These are phyloP conservation scores for Elsinoe batatas DNA, from an alignment of 2,329 filamentous ascomycete species.

Conservation along the genomic window DNA sequence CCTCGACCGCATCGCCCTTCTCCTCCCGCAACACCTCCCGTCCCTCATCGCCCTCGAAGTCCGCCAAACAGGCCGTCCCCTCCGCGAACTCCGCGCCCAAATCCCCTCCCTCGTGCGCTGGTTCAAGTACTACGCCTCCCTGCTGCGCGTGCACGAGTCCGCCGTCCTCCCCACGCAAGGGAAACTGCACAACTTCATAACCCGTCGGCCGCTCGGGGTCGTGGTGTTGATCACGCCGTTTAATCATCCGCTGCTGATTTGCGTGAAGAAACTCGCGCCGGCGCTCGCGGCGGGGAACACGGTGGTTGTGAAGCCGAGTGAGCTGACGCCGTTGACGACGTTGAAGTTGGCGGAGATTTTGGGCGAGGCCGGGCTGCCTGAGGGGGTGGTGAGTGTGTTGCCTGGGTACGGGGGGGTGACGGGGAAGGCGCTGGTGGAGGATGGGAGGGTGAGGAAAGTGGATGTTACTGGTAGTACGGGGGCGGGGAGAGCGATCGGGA, in stretches of 20 bases:
- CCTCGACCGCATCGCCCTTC: conserved; percentile 48
- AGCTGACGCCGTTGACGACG: conserved; percentile 30
- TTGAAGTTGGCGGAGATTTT: conserved; percentile 29
- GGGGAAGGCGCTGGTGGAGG: neutral
- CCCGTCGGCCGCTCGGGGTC: conserved; percentile 23
- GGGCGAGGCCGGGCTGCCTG: conserved; percentile 29
- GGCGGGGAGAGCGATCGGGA: conserved; percentile 28
- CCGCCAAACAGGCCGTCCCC: conserved; percentile 55
- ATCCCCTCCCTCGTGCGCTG: conserved; percentile 56
- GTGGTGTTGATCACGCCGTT: conserved; percentile 32
- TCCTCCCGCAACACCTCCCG: conserved; percentile 45
- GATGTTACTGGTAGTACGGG: conserved; percentile 24
- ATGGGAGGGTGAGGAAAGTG: conserved; percentile 29
- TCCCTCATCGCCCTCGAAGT: conserved; percentile 55
- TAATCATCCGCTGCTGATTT: conserved; percentile 32
- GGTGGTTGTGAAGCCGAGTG: conserved; percentile 23
- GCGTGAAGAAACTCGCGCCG: conserved; percentile 31
- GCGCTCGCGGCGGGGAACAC: conserved; percentile 14
- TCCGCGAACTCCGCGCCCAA: conserved; percentile 62
- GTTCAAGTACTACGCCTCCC: conserved; percentile 61
- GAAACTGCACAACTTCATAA: conserved; percentile 38
- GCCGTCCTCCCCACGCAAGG: conserved; percentile 55
- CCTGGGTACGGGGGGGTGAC: conserved; percentile 12
- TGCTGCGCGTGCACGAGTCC: conserved; percentile 58
- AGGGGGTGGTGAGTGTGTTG: conserved; percentile 29